A percentile compares a stretch with the other conserved stretches of the same genome.
Conservation (phyloP, 2,329 filamentous ascomycete species). For the Alternaria infectoria region DNA sequence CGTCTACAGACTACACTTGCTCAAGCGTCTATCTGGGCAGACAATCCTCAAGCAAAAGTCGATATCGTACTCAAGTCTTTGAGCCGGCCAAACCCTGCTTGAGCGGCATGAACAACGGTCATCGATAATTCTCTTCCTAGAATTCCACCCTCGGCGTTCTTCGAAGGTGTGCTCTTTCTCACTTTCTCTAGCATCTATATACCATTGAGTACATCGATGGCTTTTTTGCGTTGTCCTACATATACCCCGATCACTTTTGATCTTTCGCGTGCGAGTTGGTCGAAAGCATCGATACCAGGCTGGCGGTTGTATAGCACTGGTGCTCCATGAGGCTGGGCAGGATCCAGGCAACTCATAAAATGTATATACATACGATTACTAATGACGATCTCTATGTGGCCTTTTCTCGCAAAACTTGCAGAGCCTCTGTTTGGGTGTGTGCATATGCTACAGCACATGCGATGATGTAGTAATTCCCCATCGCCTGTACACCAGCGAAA, state of each 20-base stretch:
- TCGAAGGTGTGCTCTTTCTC: slow-evolving; percentile 3
- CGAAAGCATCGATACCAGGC: not conserved
- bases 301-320: not conserved
- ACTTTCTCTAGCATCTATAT: not conserved
- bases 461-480: not conserved
- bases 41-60: not conserved
- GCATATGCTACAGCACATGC: not conserved
- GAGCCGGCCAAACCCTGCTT: not conserved
- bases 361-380: not conserved
- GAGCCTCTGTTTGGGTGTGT: not conserved
- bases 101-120: not conserved
- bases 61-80: slow-evolving; percentile 7
- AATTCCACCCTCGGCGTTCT: not conserved
- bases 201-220: not conserved
- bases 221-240: not conserved
- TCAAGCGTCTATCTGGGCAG: slow-evolving; percentile 1
- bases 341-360: not conserved
- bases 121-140: not conserved
- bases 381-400: too few species aligned
- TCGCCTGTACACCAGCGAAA: not conserved
- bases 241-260: not conserved
- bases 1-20: slow-evolving; percentile 10
- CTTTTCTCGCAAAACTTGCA: not conserved
- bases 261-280: not conserved
- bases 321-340: not conserved